Percentiles rank a stretch among this genome's conserved stretches.
phyloP scores from a whole-genome alignment of 164 flowering plant genomes.

The Tinospora cordifolia region DNA sequence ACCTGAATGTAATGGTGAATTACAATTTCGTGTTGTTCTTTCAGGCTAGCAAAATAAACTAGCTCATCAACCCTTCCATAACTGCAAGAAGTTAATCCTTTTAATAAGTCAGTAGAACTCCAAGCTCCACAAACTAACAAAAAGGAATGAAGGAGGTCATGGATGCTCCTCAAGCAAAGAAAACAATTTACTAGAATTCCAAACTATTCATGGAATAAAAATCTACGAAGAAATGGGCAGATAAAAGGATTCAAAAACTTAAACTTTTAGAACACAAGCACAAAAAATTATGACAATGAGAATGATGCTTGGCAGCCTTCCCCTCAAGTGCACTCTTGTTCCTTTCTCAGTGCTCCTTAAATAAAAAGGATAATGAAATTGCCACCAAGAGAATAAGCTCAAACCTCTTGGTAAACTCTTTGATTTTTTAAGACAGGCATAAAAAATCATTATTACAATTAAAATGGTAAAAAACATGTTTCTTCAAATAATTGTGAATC shows the following conservation, averaged over 20 bases:
- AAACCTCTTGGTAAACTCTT: no score
- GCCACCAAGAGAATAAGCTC: background rate
- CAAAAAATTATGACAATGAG: background rate
- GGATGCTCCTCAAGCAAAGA: background rate
- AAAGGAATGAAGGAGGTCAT: background rate
- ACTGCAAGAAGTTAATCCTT: constrained; percentile 41
- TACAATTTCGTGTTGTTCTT: constrained; percentile 91
- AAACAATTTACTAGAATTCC: background rate
- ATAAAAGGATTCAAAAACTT: background rate
- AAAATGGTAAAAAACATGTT: no score
- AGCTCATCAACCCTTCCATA: constrained; percentile 96
- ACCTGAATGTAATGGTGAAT: constrained; percentile 98
- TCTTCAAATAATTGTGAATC: no score
- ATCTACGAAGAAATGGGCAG: no score
- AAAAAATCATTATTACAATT: no score
- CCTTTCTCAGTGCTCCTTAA: background rate
- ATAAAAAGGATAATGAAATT: background rate
- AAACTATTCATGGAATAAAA: no score
- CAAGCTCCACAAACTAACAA: background rate
- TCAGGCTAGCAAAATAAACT: constrained; percentile 87
- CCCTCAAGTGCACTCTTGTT: background rate
- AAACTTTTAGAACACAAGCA: background rate
- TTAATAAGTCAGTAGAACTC: constrained; percentile 2
- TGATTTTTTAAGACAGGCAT: no score
- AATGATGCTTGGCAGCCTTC: background rate